These are phyloP conservation scores for Vigna hirtella DNA, from an alignment of 306 rosid species.

Conservation along the genomic window DNA sequence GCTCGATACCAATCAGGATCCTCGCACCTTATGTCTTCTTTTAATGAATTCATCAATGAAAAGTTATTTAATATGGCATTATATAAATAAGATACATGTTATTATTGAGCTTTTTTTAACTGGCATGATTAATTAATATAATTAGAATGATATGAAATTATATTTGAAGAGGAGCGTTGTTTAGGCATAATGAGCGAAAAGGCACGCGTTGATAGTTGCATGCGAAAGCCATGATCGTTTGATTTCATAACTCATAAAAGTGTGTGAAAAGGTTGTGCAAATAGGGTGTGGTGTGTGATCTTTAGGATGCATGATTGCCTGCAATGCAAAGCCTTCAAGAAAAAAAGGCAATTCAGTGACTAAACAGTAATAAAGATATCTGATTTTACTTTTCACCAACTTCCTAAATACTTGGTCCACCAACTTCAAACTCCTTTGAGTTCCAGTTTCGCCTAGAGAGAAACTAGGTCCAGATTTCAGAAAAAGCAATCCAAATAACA, in stretches of 20 bases:
- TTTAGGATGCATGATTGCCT: slow-evolving; percentile 29
- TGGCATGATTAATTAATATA: too few relatives aligned
- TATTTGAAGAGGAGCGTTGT: background rate
- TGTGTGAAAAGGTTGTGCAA: slow-evolving; percentile 1
- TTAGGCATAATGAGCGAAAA: background rate
- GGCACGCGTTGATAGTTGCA: background rate
- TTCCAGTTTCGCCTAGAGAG: too few relatives aligned
- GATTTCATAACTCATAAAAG: background rate
- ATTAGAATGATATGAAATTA: too few relatives aligned
- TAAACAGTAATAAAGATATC: background rate
- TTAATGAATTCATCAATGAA: too few relatives aligned
- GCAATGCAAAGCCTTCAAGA: background rate
- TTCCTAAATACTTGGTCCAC: background rate
- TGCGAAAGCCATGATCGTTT: background rate
- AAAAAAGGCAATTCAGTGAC: background rate
- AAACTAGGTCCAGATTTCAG: background rate
- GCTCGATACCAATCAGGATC: too few relatives aligned
- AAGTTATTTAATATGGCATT: too few relatives aligned
- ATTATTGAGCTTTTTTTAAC: too few relatives aligned
- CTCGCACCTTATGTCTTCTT: too few relatives aligned
- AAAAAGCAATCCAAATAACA: background rate
- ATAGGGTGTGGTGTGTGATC: background rate
- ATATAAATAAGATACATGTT: too few relatives aligned
- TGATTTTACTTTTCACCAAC: background rate
- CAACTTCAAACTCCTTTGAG: too few relatives aligned